Conservation (phyloP, 2,329 filamentous ascomycete genomes). For the Neobulgaria alba region DNA sequence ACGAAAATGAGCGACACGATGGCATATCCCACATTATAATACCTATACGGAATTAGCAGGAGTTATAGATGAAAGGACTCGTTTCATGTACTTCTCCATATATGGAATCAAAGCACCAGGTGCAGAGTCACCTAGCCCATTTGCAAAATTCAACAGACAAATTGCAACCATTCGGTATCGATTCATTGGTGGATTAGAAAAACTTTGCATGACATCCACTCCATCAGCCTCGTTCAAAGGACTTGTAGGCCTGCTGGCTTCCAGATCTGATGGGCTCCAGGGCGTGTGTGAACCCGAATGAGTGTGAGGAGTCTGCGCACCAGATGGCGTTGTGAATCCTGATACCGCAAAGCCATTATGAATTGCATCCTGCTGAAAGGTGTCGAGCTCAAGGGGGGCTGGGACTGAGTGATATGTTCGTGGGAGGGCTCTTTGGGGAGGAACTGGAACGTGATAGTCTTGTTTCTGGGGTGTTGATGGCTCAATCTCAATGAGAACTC, state of each 20-base stretch:
- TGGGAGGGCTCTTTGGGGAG: constrained; percentile 24
- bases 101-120: constrained; percentile 75
- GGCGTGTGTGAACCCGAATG: background rate
- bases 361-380: constrained; percentile 15
- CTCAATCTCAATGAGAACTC: constrained; percentile 22
- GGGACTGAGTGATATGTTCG: constrained; percentile 25
- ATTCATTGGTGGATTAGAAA: constrained; percentile 57
- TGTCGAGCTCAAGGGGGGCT: constrained; percentile 23
- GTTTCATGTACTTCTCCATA: constrained; percentile 51
- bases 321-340: constrained; percentile 18
- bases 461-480: constrained; percentile 9
- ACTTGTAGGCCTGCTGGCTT: constrained; percentile 45
- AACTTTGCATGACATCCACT: constrained; percentile 44
- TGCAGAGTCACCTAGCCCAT: constrained; percentile 67
- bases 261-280: constrained; percentile 28
- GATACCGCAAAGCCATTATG: constrained; percentile 16
- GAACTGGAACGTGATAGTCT: constrained; percentile 12
- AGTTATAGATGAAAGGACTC: constrained; percentile 4
- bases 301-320: constrained; percentile 16
- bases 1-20: constrained; percentile 77
- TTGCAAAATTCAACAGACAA: constrained; percentile 58
- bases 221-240: constrained; percentile 33
- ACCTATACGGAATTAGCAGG: constrained; percentile 27
- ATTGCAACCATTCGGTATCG: constrained; percentile 57
- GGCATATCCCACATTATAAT: constrained; percentile 69